Conservation (phyloP, 2,329 filamentous ascomycete species). For the Thermothelomyces thermophilus region DNA sequence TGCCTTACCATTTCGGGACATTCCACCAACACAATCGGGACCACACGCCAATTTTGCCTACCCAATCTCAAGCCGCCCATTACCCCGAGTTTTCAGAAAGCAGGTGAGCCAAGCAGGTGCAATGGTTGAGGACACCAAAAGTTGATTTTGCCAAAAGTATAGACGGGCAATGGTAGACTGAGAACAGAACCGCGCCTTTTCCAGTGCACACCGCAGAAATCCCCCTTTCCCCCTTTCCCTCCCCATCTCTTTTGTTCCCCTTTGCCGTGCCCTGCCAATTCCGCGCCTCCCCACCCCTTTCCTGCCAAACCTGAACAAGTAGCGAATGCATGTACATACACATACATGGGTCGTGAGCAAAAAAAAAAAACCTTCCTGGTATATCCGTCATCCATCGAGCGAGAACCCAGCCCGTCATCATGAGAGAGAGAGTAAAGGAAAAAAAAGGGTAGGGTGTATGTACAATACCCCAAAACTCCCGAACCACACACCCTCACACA, state of each 20-base stretch:
- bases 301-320: not conserved
- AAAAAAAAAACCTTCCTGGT: slow-evolving; percentile 3
- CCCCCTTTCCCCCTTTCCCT: no score
- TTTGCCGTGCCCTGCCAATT: not conserved
- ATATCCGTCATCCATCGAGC: slow-evolving; percentile 7
- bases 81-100: not conserved
- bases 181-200: not conserved
- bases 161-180: slow-evolving; percentile 9
- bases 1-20: slow-evolving; percentile 10
- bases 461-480: not conserved
- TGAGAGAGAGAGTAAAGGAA: not conserved
- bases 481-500: not conserved
- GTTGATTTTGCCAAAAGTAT: slow-evolving; percentile 10
- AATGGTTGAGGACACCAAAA: not conserved
- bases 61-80: slow-evolving; percentile 9
- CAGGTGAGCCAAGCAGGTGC: not conserved
- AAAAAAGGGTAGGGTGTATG: not conserved
- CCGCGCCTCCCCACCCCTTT: not conserved
- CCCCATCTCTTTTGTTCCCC: not conserved
- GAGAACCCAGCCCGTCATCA: not conserved
- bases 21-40: slow-evolving; percentile 7
- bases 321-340: not conserved
- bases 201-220: not conserved
- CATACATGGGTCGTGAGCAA: slow-evolving; percentile 4
- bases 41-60: slow-evolving; percentile 2